A percentile compares a stretch with the other conserved stretches of the same genome.
phyloP scores from a whole-genome alignment of 140 eudicot species.

The Oenanthe javanica region DNA sequence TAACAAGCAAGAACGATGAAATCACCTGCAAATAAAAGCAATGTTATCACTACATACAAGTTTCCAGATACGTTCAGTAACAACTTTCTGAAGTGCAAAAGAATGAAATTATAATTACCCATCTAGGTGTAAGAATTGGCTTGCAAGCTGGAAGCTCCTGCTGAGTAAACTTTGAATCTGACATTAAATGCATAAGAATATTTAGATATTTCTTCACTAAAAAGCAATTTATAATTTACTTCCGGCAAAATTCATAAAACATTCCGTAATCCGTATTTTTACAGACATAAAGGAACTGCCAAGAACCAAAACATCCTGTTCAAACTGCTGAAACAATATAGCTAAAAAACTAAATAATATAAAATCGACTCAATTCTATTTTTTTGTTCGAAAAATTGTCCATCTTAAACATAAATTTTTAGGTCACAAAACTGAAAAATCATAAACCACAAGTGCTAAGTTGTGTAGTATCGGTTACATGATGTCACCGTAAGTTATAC shows the following conservation, averaged over 20 bases:
- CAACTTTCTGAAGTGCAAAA: background rate
- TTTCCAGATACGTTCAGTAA: background rate
- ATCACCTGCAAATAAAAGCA: conserved; percentile 52
- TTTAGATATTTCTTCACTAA: background rate
- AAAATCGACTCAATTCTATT: background rate
- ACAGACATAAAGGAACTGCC: background rate
- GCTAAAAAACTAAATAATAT: background rate
- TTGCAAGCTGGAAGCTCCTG: conserved; percentile 85
- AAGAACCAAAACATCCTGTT: background rate
- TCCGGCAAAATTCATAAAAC: background rate
- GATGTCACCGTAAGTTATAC: background rate
- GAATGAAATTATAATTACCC: conserved; percentile 26
- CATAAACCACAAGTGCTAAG: background rate
- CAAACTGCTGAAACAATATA: background rate
- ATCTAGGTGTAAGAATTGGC: conserved; percentile 72
- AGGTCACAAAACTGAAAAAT: no score
- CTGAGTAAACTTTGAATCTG: conserved; percentile 42
- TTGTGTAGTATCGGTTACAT: background rate
- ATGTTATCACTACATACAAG: background rate
- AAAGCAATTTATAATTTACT: background rate
- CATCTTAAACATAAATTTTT: background rate
- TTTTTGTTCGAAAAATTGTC: background rate
- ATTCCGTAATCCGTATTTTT: background rate
- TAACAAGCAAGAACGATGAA: conserved; percentile 66
- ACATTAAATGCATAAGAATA: background rate